Conservation (phyloP, 176 grass and related monocot species). For the Aechmea fasciata region DNA sequence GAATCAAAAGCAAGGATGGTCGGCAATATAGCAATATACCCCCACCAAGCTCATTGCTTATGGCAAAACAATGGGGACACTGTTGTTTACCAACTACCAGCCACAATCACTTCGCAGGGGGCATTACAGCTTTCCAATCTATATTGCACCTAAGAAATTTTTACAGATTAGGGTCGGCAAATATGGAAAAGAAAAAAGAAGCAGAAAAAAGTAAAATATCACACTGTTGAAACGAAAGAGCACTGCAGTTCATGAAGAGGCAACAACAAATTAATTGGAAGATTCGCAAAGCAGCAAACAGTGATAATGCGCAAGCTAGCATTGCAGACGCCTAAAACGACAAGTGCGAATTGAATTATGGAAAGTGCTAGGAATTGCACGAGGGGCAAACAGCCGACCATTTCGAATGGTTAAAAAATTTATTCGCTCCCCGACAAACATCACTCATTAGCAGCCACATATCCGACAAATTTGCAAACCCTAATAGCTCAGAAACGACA, state of each 20-base stretch:
- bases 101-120: too few species aligned
- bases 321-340: too few species aligned
- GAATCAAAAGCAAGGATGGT: constrained; percentile 5
- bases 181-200: background rate
- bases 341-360: too few species aligned
- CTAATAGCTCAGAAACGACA: too few species aligned
- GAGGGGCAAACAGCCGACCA: too few species aligned
- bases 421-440: too few species aligned
- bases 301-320: constrained; percentile 2
- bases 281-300: background rate
- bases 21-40: constrained; percentile 6
- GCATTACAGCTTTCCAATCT: background rate
- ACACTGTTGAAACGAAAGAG: constrained; percentile 4
- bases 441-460: too few species aligned
- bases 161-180: constrained; percentile 2
- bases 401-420: too few species aligned
- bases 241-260: background rate
- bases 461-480: too few species aligned
- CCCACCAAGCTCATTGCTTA: background rate
- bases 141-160: background rate
- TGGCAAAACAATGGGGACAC: background rate
- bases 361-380: too few species aligned
- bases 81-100: too few species aligned
- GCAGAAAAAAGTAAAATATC: constrained; percentile 3
- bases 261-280: background rate